phyloP scores from a whole-genome alignment of 1,284 basidiomycete genomes.

The Meira nashicola region DNA sequence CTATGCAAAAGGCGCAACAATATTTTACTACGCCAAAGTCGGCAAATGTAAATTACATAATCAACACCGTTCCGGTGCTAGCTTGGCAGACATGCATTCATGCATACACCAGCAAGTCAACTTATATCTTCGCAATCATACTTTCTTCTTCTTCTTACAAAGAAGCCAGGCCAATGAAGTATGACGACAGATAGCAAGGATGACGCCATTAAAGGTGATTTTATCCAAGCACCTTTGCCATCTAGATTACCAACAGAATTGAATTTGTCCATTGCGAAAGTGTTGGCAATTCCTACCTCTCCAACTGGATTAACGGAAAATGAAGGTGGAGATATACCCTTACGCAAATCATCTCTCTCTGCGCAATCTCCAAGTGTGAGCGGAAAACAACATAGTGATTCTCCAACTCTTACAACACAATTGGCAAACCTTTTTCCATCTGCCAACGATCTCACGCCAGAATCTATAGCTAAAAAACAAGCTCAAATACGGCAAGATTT shows the following conservation, averaged over 20 bases:
- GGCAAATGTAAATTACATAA: no score
- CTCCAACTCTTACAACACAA: slow-evolving; percentile 2
- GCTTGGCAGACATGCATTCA: no score
- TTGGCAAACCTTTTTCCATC: slow-evolving; percentile 1
- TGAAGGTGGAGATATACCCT: not conserved
- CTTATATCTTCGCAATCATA: no score
- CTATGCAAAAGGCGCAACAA: no score
- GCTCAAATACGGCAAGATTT: slow-evolving; percentile 4
- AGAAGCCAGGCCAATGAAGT: no score
- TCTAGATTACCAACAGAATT: slow-evolving; percentile 6
- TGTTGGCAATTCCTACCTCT: not conserved
- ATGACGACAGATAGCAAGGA: no score
- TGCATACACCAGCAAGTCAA: no score
- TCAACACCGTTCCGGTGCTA: no score
- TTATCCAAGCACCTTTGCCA: not conserved
- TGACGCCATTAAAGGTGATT: no score
- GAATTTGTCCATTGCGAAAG: not conserved
- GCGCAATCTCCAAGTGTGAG: not conserved
- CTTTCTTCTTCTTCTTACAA: no score
- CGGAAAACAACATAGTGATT: not conserved
- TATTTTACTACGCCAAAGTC: no score
- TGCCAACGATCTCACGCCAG: not conserved
- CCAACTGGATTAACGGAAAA: not conserved
- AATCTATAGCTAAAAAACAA: slow-evolving; percentile 1
- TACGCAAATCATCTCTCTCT: not conserved